Evolutionary conservation across 179 eudicot genomes (phyloP), one percentile per base, ranked within the genome.

Genomic region (Gypsophila paniculata): DNA sequence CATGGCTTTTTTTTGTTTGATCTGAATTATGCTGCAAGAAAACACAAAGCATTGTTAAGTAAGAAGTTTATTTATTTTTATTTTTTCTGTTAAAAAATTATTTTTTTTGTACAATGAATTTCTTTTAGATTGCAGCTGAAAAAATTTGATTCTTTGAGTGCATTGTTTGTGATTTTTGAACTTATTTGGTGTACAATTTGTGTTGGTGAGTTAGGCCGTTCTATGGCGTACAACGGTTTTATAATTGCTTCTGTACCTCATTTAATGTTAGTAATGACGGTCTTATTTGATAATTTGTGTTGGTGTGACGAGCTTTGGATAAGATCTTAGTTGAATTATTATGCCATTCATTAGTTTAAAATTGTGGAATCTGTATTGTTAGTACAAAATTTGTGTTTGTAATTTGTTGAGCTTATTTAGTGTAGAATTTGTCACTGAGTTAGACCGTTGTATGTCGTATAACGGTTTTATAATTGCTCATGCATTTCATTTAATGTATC

Each of bases 1-100:
- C 65, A 61, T 74, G 46, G 54, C 69, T 65, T 71, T 70, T 70
- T 70, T 49, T 64, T 64, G 65, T 72, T 59, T 74, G 74, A 67
- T 54, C 60, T 65, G 58, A 78, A 74, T 71, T 78, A 59, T 61
- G 54, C 59, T 69, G 62, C 74, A 26, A 25, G 25, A 66, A 32
- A 57, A 39, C 17, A 51, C 4, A 11, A 15, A 57, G 59, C 21
- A 11, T 39, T 36, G 26, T 73, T 72, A 26, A 19, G 65, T 2
- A 42, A 14, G 13, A 39, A 12, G 21, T 29, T 9, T 14, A 9
- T 4, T 9, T 3, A n/a, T 23, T 52, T n/a, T n/a, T n/a, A n/a
- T n/a, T n/a, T n/a, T n/a, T n/a, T n/a, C n/a, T n/a, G n/a, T n/a
- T n/a, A n/a, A n/a, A n/a, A n/a, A n/a, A n/a, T n/a, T n/a, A n/a